Base-by-base conservation (phyloP, 2,329 filamentous ascomycete genomes). In the Lachnellula cervina region DNA sequence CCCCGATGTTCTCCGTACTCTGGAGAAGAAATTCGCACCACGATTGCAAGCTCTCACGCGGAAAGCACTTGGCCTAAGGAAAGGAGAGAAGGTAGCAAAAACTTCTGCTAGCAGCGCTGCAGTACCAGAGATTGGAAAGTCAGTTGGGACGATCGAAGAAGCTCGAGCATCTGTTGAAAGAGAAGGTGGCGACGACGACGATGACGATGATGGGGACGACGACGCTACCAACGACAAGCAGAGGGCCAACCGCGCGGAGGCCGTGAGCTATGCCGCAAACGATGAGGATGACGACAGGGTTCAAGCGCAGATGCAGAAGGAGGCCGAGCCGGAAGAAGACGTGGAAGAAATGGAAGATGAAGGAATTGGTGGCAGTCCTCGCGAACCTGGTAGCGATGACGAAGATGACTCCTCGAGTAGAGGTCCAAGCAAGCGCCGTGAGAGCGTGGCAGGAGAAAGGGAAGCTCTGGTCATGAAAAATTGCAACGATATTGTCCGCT, bases 251-350 rank as follows among this genome's bases (percentile, higher is more conserved):
- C 86, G 89, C 42, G 78, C 81, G 51, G 89, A 96, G 72, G 89
- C 87, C 32, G 86, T 93, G 2, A 94, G 90, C 14, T 97, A 97
- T 64, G 93, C 90, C 40, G 89, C 87, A 35, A 95, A 96, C 47
- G 94, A 97, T 68, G 92, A 96, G 5, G 93, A 93, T 4, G 94
- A 97, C 67, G 82, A 90, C 62, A 85, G 81, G 37, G 84, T 95
- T 53, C 85, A 87, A 64, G 76, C 77, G 51, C 79, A 81, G 55
- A 80, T 87, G 66, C 80, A 82, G 54, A 77, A 76, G 34, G 83
- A 86, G 51, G 79, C 77, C 2, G 77, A 78, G 2, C 73, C 76
- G 21, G 82, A 83, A 19, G 80, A 80, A 49, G 78, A 83, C 37
- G 17, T 51, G 13, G 60, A 64, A 14, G 74, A 77, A 19, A 72